phyloP scores from a whole-genome alignment of 1,284 basidiomycete species.

The Meripilus lineatus region DNA sequence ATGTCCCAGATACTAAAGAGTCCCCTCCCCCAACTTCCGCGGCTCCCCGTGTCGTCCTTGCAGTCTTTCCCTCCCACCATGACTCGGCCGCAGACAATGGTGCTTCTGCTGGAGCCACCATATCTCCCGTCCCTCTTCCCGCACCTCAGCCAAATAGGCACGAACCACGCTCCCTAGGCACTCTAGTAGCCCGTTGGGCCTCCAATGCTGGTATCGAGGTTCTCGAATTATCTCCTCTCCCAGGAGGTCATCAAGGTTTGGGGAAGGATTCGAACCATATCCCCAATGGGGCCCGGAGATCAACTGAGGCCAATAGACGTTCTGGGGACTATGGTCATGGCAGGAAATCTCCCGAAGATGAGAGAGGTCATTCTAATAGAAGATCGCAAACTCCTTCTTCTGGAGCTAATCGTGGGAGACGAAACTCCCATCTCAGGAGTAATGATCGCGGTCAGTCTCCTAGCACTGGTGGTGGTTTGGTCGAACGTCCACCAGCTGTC shows the following conservation, averaged over 20 bases:
- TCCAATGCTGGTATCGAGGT: constrained; percentile 51
- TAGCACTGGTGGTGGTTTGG: constrained; percentile 36
- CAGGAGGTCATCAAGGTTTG: constrained; percentile 1
- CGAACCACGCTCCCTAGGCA: constrained; percentile 60
- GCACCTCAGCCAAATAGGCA: constrained; percentile 55
- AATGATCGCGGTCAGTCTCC: constrained; percentile 13
- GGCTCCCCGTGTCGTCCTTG: constrained; percentile 64
- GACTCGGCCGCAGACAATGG: constrained; percentile 30
- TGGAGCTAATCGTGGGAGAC: constrained; percentile 18
- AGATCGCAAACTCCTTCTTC: constrained; percentile 7
- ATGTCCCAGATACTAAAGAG: neutral
- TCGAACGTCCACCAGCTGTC: constrained; percentile 67
- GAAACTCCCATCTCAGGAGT: constrained; percentile 20
- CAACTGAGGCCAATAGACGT: constrained; percentile 18
- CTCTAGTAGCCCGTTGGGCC: constrained; percentile 64
- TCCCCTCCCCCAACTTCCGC: too few species aligned
- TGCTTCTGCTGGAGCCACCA: constrained; percentile 26
- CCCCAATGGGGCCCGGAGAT: constrained; percentile 13
- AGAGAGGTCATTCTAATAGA: constrained; percentile 29
- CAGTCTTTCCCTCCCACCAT: constrained; percentile 38
- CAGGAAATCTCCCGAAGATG: constrained; percentile 30
- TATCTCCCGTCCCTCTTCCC: constrained; percentile 60
- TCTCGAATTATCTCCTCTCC: constrained; percentile 44
- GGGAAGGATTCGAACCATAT: neutral
- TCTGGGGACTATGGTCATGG: constrained; percentile 21